Evolutionary conservation across 371 early-diverging fungal species (phyloP), one percentile per base, ranked within the genome.

Genomic region (Mortierella sp.): DNA sequence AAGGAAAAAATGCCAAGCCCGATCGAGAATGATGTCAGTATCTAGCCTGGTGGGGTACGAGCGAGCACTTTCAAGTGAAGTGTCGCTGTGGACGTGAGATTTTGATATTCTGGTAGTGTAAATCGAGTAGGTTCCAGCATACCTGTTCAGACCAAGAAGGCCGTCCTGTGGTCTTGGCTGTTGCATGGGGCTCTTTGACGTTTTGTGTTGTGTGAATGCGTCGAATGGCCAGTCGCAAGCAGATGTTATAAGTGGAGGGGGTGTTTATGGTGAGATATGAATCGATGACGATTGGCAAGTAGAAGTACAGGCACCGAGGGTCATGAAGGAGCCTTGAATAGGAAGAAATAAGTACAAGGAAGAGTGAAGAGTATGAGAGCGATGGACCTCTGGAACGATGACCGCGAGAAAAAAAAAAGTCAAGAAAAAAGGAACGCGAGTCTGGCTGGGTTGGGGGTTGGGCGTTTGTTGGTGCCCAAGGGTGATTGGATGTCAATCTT

Each of bases 141-240:
- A 84, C 84, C 84, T 81, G 65, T 77, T 71, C 16, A 80, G 84
- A n/a, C 84, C 81, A 32, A 81, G 77, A n/a, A 80, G 68, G 5
- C 84, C 84, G 58, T 80, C 84, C 43, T 81, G 77, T 70, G 79
- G 65, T 32, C 58, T 74, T 76, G 58, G 70, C 41, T 75, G 79
- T 41, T 72, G 79, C 74, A 72, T 75, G 71, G 0, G 48, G 29
- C 48, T 63, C 16, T 3, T 5, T 63, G 60, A 29, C 29, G 35
- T 21, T 48, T 75, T 27, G 29, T 43, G 29, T 58, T 27, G 27
- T 5, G 29, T 21, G 11, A 16, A 27, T 75, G 58, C 32, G 60
- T 68, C 24, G 65, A 65, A 21, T 0, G 43, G 24, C 41, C 11
- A 35, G 10, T 41, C 38, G 2, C 65, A 35, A 41, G 41, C 21